Evolutionary conservation across 2,329 filamentous ascomycete genomes (phyloP), one percentile per base, ranked within the genome.

Genomic region (Colletotrichum lini): DNA sequence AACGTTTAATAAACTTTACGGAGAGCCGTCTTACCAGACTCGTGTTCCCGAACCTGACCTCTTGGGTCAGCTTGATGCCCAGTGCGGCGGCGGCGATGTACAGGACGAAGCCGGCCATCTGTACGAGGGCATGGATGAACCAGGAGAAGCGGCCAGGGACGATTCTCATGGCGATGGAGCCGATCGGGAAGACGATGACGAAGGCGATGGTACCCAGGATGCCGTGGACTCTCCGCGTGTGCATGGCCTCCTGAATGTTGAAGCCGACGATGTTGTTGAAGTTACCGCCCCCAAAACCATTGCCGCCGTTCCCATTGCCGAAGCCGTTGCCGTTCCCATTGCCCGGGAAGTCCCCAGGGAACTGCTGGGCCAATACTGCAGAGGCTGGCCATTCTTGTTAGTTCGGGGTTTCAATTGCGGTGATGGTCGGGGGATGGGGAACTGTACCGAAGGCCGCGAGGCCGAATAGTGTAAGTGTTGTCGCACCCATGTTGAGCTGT

Each of bases 131-230:
- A 74, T 87, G 85, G 18, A 79, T 60, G 75, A 80, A 76, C 68
- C 84, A 76, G 2, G 80, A 76, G n/a, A 79, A 73, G 7, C 79
- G 77, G 5, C 83, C 80, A 0, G 81, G 79, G 0, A 83, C 40
- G 2, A 82, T 57, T 12, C 85, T 81, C 75, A 87, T 77, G 30
- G 84, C 49, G 54, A 86, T 80, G 2, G 84, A 79, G 57, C 85
- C 84, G 21, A 83, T 60, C 2, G 85, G 85, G 73, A 86, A 85
- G 21, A 86, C 73, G 23, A 82, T 74, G 13, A 82, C 82, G 67
- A 86, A 82, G 35, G 82, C 81, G 7, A 84, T 21, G 10, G 80
- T 75, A 8, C 81, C 83, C 5, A 86, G 73, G 40, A 82, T 78
- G 16, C 84, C 84, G 77, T 87, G 85, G 38, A 81, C 74, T 5